phyloP scores from a whole-genome alignment of 192 early-diverging fungal species.

The Paraglomus occultum region DNA sequence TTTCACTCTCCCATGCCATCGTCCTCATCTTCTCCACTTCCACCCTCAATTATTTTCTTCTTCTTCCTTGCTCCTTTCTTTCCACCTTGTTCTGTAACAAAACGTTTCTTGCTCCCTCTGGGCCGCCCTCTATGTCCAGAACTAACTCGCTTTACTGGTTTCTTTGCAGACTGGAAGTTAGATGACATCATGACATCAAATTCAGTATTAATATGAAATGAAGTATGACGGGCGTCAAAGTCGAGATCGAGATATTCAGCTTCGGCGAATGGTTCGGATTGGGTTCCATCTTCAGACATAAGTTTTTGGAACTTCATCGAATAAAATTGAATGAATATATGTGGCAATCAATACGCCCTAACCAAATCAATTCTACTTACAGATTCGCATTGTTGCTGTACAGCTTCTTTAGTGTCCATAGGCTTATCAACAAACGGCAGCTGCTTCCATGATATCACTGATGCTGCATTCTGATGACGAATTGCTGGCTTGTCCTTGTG shows the following conservation, averaged over 20 bases:
- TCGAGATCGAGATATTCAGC: not conserved
- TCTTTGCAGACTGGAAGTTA: too few species aligned
- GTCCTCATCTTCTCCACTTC: too few species aligned
- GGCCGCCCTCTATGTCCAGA: too few species aligned
- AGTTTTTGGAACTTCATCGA: constrained; percentile 26
- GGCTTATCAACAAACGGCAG: constrained; percentile 39
- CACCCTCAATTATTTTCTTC: too few species aligned
- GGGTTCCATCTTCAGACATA: constrained; percentile 25
- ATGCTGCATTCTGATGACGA: constrained; percentile 38
- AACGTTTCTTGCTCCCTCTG: too few species aligned
- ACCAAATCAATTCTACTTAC: not conserved
- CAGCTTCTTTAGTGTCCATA: constrained; percentile 25
- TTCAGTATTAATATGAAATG: too few species aligned
- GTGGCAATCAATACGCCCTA: not conserved
- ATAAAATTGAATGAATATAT: not conserved
- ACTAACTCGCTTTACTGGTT: too few species aligned
- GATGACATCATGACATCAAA: too few species aligned
- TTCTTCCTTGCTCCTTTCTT: too few species aligned
- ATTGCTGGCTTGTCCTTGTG: constrained; percentile 57
- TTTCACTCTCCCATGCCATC: too few species aligned
- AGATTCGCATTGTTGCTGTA: constrained; percentile 35
- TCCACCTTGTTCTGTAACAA: too few species aligned
- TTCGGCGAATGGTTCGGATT: constrained; percentile 18
- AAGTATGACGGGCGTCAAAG: too few species aligned
- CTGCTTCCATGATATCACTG: constrained; percentile 37